Percentiles rank a stretch among this genome's conserved stretches.
Conservation (phyloP, 2,329 filamentous ascomycete species). For the Torrubiella hemipterigena region DNA sequence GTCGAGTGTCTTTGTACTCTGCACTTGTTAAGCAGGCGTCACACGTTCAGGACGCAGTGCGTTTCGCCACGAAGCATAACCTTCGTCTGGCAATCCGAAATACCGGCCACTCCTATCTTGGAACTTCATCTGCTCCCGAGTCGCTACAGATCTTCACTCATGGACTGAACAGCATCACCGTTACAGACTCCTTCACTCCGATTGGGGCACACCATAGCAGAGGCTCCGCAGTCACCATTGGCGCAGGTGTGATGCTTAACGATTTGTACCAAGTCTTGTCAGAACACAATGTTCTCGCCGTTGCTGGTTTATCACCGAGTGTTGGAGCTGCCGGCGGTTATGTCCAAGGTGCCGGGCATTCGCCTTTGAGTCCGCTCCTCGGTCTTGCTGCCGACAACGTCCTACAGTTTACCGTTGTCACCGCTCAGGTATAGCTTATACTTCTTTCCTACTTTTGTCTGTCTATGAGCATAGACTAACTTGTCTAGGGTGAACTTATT, state of each 20-base stretch:
- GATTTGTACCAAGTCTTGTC: constrained; percentile 13
- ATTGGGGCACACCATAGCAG: constrained; percentile 1
- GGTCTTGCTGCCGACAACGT: constrained; percentile 23
- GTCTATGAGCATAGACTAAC: constrained; percentile 10
- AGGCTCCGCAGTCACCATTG: constrained; percentile 15
- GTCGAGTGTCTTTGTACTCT: constrained; percentile 22
- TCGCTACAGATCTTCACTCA: constrained; percentile 22
- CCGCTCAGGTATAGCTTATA: constrained; percentile 19
- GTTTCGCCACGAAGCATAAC: constrained; percentile 19
- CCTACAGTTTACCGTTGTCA: constrained; percentile 20
- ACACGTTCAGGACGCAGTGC: constrained; percentile 23
- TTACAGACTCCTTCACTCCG: constrained; percentile 13
- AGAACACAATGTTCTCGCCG: constrained; percentile 12
- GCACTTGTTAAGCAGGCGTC: constrained; percentile 16
- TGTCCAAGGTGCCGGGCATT: constrained; percentile 20
- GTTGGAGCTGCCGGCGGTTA: constrained; percentile 17
- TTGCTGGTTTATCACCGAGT: constrained; percentile 16
- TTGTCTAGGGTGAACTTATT: constrained; percentile 13
- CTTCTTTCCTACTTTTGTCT: too few species aligned
- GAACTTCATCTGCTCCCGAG: constrained; percentile 17
- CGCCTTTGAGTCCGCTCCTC: constrained; percentile 16
- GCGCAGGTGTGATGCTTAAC: constrained; percentile 14
- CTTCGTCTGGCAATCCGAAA: constrained; percentile 21
- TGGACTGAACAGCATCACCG: constrained; percentile 15
- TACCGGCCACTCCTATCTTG: constrained; percentile 22